phyloP scores from a whole-genome alignment of 495 filamentous ascomycete species.

The Podospora pseudocomata region DNA sequence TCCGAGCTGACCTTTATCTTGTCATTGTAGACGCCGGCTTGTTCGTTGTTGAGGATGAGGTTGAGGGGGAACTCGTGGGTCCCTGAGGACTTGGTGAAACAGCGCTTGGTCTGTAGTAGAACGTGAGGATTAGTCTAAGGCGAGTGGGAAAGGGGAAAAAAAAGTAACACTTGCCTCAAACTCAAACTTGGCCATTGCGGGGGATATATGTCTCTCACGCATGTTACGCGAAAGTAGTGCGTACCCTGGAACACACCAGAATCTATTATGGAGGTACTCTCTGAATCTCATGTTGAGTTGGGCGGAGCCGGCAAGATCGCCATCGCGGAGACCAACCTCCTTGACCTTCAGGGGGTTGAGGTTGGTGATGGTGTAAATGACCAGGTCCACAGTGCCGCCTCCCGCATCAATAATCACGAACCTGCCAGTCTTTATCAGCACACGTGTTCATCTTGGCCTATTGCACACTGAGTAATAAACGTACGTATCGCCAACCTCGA shows the following conservation, averaged over 20 bases:
- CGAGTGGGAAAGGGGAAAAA: too few species aligned
- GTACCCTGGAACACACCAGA: slow-evolving; percentile 32
- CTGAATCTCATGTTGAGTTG: slow-evolving; percentile 52
- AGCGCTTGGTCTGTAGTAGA: background rate
- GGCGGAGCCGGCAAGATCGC: slow-evolving; percentile 54
- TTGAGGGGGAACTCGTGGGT: background rate
- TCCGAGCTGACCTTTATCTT: slow-evolving; percentile 13
- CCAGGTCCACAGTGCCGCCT: slow-evolving; percentile 58
- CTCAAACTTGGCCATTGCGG: too few species aligned
- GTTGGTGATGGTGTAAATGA: slow-evolving; percentile 51
- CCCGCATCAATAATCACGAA: slow-evolving; percentile 58
- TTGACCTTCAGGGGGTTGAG: slow-evolving; percentile 48
- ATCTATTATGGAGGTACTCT: slow-evolving; percentile 39
- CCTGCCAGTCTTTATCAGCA: slow-evolving; percentile 20
- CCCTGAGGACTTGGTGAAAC: background rate
- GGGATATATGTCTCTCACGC: too few species aligned
- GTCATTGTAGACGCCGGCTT: background rate
- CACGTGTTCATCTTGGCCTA: background rate
- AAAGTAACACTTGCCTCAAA: too few species aligned
- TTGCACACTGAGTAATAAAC: background rate
- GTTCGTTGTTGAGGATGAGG: background rate
- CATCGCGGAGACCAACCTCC: slow-evolving; percentile 49
- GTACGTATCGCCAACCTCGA: slow-evolving; percentile 41
- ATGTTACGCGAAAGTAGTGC: background rate
- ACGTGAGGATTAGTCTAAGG: too few species aligned